Percentiles rank a stretch among this genome's conserved stretches.
phyloP scores from a whole-genome alignment of 768 basidiomycete species.

The Leccinum ochraceum region DNA sequence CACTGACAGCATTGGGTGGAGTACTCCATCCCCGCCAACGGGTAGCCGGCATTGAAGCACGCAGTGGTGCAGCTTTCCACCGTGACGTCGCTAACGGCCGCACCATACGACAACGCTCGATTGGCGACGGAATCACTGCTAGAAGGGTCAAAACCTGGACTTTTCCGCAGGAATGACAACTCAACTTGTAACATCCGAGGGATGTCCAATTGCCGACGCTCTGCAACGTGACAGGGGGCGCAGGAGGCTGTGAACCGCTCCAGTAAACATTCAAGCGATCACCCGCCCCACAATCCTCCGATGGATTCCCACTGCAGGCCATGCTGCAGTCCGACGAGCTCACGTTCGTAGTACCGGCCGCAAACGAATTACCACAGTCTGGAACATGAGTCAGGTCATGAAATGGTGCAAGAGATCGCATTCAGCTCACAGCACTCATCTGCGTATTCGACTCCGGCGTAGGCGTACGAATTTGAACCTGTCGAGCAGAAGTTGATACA shows the following conservation, averaged over 20 bases:
- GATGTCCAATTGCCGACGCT: slow-evolving; percentile 65
- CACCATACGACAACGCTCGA: slow-evolving; percentile 36
- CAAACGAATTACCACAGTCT: slow-evolving; percentile 67
- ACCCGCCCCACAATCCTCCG: slow-evolving; percentile 62
- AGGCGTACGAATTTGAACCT: slow-evolving; percentile 45
- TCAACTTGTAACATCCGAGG: slow-evolving; percentile 73
- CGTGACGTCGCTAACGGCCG: slow-evolving; percentile 43
- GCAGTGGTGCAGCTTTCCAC: slow-evolving; percentile 51
- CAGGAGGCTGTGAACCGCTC: slow-evolving; percentile 58
- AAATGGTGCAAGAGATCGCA: background rate
- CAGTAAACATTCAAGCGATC: slow-evolving; percentile 62
- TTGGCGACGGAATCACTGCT: slow-evolving; percentile 36
- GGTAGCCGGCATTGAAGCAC: slow-evolving; percentile 43
- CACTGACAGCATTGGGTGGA: slow-evolving; percentile 51
- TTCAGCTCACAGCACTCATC: slow-evolving; percentile 60
- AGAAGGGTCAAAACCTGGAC: background rate
- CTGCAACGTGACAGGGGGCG: slow-evolving; percentile 52
- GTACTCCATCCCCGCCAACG: slow-evolving; percentile 47
- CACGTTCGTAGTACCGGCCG: slow-evolving; percentile 45
- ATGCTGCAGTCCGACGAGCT: slow-evolving; percentile 57
- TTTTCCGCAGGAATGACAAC: slow-evolving; percentile 4
- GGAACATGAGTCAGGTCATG: background rate
- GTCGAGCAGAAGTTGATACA: slow-evolving; percentile 47
- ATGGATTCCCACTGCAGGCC: slow-evolving; percentile 58
- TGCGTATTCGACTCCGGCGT: slow-evolving; percentile 70